Base-by-base conservation (phyloP, 23 red algal species). In the Gracilaria vermiculophylla region DNA sequence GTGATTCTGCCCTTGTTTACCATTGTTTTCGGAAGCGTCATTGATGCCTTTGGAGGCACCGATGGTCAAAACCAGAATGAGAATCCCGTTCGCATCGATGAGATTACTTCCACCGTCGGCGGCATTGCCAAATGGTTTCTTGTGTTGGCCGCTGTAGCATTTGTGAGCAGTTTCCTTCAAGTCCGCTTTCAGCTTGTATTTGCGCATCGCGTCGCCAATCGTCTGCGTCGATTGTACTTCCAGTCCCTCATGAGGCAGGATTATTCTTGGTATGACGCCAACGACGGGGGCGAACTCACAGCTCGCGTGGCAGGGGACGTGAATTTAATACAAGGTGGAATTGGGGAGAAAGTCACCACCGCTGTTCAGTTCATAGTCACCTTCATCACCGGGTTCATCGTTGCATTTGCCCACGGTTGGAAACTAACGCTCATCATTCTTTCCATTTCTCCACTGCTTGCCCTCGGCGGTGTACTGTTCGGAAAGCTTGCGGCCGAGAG, bases 21-120 rank as follows among this genome's bases (percentile, higher is more conserved):
- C 15, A 95, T 98, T 48, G 71, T 98, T 44, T 95, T 95, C 62
- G 96, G 96, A 23, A 48, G 53, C 43, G 91, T 95, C 54, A 90
- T 98, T 62, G 54, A 93, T 40, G 88, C 69, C 0, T 92, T 92
- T 25, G 91, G 80, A 11, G 47, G 41, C 25, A 73, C 67, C 1
- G 77, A 62, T 54, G 66, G 58, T 69, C 35, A 32, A 13, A 29
- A 27, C 72, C 35, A 32, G 16, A 29, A 27, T 39, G 60, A 76
- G 0, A 56, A 83, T 13, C 19, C 42, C 25, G 67, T 73, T 48
- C n/a, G 27, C 13, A 7, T 80, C 1, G 47, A 65, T 52, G 39
- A 79, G 13, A 88, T 98, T 48, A 81, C 71, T 20, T 69, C 62
- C 42, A 75, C 75, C 13, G 80, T 93, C 21, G 88, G 83, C 41